Conservation (phyloP, 345 rosid genomes). For the Moricandia arvensis region DNA sequence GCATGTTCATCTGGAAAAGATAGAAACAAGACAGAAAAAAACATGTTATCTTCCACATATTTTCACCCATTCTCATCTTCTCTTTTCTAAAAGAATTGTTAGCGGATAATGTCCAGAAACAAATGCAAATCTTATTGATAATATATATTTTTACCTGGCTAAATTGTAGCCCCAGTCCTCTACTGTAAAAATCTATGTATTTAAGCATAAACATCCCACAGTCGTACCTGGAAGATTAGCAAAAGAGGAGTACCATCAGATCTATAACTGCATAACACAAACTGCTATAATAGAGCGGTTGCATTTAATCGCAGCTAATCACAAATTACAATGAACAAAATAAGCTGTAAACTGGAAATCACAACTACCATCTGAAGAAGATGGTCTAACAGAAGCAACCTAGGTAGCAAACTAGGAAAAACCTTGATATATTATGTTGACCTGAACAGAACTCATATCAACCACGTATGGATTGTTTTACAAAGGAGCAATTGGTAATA, state of each 20-base stretch:
- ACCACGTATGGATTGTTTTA: not conserved
- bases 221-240: constrained; percentile 54
- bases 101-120: not conserved
- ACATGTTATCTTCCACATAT: constrained; percentile 4
- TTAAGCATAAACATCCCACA: constrained; percentile 97
- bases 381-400: not conserved
- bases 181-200: constrained; percentile 80
- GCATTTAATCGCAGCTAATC: not conserved
- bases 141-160: constrained; percentile 53
- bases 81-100: not conserved
- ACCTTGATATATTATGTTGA: not conserved
- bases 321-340: not conserved
- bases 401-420: not conserved
- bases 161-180: constrained; percentile 74
- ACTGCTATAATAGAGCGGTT: not conserved
- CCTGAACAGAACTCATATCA: not conserved
- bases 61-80: not conserved
- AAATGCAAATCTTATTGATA: too few species aligned
- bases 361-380: not conserved
- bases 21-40: not conserved
- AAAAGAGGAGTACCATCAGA: not conserved
- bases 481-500: not conserved
- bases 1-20: constrained; percentile 66
- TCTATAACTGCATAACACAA: not conserved
- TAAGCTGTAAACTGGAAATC: not conserved